phyloP scores from a whole-genome alignment of 129 eudicot genomes.

The Tagetes patula region DNA sequence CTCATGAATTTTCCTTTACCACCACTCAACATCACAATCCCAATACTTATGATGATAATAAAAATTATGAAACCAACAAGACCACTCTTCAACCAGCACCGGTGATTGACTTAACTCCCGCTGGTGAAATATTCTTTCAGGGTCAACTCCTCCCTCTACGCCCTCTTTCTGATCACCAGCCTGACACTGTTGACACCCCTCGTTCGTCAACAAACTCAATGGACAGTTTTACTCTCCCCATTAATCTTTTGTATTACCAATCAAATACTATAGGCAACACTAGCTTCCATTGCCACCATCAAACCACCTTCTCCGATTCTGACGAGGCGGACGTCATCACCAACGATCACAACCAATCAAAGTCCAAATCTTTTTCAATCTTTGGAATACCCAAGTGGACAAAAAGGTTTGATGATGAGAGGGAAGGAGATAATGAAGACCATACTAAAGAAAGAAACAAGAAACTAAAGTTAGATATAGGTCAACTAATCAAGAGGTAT shows the following conservation, averaged over 20 bases:
- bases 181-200: constrained; percentile 39
- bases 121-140: constrained; percentile 85
- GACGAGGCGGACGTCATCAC: constrained; percentile 11
- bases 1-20: constrained; percentile 94
- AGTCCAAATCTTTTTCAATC: constrained; percentile 72
- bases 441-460: constrained; percentile 22
- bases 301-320: constrained; percentile 31
- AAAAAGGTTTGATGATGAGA: constrained; percentile 39
- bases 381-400: constrained; percentile 63
- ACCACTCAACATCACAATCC: constrained; percentile 50
- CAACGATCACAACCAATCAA: constrained; percentile 20
- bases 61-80: constrained; percentile 6
- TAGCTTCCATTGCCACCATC: constrained; percentile 44
- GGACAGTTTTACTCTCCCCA: constrained; percentile 76
- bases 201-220: constrained; percentile 74
- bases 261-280: constrained; percentile 19
- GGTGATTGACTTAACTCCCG: constrained; percentile 86
- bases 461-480: constrained; percentile 54
- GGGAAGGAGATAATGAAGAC: constrained; percentile 28
- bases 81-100: constrained; percentile 31
- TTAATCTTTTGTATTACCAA: constrained; percentile 31
- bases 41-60: neutral
- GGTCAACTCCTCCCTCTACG: constrained; percentile 96
- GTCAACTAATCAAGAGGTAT: constrained; percentile 63
- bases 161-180: constrained; percentile 55